Evolutionary conservation across 2,329 filamentous ascomycete genomes (phyloP).

Genomic region (Cryphonectria radicalis): DNA sequence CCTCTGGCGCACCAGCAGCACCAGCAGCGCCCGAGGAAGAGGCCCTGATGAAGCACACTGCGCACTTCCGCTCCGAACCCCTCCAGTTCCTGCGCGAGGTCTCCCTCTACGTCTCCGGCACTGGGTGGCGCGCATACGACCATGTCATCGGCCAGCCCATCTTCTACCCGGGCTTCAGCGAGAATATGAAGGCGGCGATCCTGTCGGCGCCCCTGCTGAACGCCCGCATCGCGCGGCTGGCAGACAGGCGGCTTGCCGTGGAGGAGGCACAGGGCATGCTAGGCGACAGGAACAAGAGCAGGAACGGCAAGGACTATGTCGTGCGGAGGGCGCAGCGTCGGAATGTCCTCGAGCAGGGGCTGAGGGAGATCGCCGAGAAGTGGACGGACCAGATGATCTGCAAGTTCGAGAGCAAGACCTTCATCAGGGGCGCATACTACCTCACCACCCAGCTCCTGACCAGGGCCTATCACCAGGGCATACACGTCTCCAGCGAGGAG

Average conservation of each 20-base stretch:
- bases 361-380: conserved; percentile 81
- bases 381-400: conserved; percentile 97
- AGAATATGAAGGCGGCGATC: conserved; percentile 82
- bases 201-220: conserved; percentile 77
- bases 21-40: conserved; percentile 59
- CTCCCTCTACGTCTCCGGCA: conserved; percentile 87
- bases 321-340: conserved; percentile 58
- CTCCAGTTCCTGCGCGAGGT: conserved; percentile 89
- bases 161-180: conserved; percentile 90
- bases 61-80: conserved; percentile 77
- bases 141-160: conserved; percentile 87
- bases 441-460: conserved; percentile 85
- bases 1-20: conserved; percentile 3
- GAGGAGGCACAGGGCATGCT: conserved; percentile 79
- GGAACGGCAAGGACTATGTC: conserved; percentile 46
- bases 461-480: conserved; percentile 93
- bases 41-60: conserved; percentile 79
- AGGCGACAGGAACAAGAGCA: conserved; percentile 52
- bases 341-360: conserved; percentile 69
- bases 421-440: conserved; percentile 93
- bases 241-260: conserved; percentile 71
- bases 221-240: conserved; percentile 74
- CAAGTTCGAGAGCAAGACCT: conserved; percentile 95
- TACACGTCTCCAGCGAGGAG: conserved; percentile 95
- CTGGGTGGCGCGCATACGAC: conserved; percentile 95